phyloP scores from a whole-genome alignment of 208 protist species.

The Crithidia brevicula region DNA sequence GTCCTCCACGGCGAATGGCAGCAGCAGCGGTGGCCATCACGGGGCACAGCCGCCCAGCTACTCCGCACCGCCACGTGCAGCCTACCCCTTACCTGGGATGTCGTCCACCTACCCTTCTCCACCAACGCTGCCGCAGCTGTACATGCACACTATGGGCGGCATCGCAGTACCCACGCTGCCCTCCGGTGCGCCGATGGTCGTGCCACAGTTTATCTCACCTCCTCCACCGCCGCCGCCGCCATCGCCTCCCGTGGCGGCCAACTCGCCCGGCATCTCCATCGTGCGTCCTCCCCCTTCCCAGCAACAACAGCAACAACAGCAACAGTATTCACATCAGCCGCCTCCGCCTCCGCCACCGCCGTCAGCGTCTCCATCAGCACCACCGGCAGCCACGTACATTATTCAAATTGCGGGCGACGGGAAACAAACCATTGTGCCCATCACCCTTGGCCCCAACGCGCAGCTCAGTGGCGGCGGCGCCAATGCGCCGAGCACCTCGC shows the following conservation, averaged over 20 bases:
- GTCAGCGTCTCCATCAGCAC: too few species aligned
- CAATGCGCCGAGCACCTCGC: neutral
- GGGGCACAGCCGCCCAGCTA: conserved; percentile 12
- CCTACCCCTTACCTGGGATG: neutral
- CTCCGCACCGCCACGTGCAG: neutral
- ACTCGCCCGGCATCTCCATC: neutral
- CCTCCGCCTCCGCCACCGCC: neutral
- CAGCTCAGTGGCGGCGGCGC: neutral
- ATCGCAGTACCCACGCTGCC: conserved; percentile 12
- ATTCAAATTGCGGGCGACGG: conserved; percentile 14
- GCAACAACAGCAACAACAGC: neutral
- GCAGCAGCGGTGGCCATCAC: neutral
- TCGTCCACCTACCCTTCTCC: neutral
- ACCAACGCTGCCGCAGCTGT: conserved; percentile 7
- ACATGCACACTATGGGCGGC: conserved; percentile 1
- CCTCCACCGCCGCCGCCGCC: neutral
- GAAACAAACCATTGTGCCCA: conserved; percentile 12
- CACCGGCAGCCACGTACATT: conserved; percentile 5
- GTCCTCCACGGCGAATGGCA: too few species aligned
- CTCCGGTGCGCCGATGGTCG: conserved; percentile 9
- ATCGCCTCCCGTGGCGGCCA: neutral
- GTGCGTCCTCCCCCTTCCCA: neutral
- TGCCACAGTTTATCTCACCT: conserved; percentile 8
- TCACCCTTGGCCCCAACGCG: conserved; percentile 1
- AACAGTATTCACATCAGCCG: neutral